phyloP scores from a whole-genome alignment of 306 rosid species.

The Sesbania bispinosa region DNA sequence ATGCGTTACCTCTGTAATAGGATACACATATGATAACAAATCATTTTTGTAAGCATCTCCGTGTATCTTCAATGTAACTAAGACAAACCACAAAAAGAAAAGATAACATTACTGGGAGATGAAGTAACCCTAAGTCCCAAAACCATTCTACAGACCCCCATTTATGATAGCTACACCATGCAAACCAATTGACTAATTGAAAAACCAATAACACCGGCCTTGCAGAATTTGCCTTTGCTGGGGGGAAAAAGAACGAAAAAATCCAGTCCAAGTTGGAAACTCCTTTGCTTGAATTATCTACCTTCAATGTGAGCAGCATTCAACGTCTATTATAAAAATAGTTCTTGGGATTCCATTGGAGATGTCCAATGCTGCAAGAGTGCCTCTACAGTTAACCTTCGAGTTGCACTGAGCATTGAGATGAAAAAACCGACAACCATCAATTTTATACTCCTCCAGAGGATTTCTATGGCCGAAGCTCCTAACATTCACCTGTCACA shows the following conservation, averaged over 20 bases:
- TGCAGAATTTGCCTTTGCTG: not conserved
- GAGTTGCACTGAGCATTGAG: constrained; percentile 96
- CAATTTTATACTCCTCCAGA: constrained; percentile 95
- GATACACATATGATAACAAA: not conserved
- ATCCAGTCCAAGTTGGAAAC: not conserved
- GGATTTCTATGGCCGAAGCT: constrained; percentile 98
- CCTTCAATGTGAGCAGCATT: constrained; percentile 7
- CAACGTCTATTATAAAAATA: constrained; percentile 35
- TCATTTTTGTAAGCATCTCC: not conserved
- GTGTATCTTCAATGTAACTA: constrained; percentile 6
- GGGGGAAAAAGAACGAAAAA: not conserved
- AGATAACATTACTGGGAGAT: not conserved
- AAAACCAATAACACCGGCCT: not conserved
- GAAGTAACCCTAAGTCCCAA: constrained; percentile 3
- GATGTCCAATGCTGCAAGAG: constrained; percentile 89
- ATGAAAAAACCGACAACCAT: constrained; percentile 96
- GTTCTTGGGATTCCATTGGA: constrained; percentile 77
- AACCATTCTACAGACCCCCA: constrained; percentile 5
- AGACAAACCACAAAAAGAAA: not conserved
- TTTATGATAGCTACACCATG: constrained; percentile 19
- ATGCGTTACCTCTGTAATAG: constrained; percentile 2
- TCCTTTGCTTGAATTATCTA: not conserved
- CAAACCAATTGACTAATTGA: not conserved
- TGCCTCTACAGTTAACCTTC: constrained; percentile 87
- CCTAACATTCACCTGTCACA: constrained; percentile 84